phyloP scores from a whole-genome alignment of 441 rosid genomes.

The Arabidopsis lyrata region DNA sequence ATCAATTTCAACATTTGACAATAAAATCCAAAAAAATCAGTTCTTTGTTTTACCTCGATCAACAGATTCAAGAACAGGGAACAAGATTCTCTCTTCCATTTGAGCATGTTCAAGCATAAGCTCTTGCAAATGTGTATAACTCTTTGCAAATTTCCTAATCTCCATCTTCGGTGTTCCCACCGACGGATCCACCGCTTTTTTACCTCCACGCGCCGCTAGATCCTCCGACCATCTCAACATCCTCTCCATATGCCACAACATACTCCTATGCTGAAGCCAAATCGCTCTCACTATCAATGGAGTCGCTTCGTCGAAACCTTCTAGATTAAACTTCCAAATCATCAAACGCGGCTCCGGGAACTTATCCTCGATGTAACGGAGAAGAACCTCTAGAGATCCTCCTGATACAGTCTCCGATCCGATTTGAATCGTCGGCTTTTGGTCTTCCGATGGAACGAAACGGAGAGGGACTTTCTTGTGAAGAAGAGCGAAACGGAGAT shows the following conservation, averaged over 20 bases:
- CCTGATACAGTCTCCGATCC: slow-evolving; percentile 62
- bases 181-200: slow-evolving; percentile 58
- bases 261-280: slow-evolving; percentile 67
- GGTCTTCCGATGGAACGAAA: slow-evolving; percentile 48
- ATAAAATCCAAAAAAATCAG: not conserved
- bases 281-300: slow-evolving; percentile 52
- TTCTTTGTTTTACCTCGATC: slow-evolving; percentile 57
- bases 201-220: slow-evolving; percentile 61
- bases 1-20: not conserved
- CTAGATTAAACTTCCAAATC: slow-evolving; percentile 47
- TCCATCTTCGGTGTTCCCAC: slow-evolving; percentile 74
- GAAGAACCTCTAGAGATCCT: slow-evolving; percentile 54
- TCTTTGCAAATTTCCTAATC: slow-evolving; percentile 62
- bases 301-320: slow-evolving; percentile 52
- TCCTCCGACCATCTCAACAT: slow-evolving; percentile 76
- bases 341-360: slow-evolving; percentile 58
- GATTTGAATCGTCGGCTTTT: slow-evolving; percentile 49
- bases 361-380: slow-evolving; percentile 60
- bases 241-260: slow-evolving; percentile 69
- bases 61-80: slow-evolving; percentile 64
- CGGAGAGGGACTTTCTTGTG: slow-evolving; percentile 56
- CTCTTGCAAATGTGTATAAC: slow-evolving; percentile 61
- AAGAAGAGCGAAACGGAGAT: slow-evolving; percentile 66
- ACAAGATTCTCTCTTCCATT: slow-evolving; percentile 78
- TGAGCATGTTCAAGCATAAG: slow-evolving; percentile 84